Evolutionary conservation across 2,329 filamentous ascomycete genomes (phyloP).

Genomic region (Pestalotiopsis sp.): DNA sequence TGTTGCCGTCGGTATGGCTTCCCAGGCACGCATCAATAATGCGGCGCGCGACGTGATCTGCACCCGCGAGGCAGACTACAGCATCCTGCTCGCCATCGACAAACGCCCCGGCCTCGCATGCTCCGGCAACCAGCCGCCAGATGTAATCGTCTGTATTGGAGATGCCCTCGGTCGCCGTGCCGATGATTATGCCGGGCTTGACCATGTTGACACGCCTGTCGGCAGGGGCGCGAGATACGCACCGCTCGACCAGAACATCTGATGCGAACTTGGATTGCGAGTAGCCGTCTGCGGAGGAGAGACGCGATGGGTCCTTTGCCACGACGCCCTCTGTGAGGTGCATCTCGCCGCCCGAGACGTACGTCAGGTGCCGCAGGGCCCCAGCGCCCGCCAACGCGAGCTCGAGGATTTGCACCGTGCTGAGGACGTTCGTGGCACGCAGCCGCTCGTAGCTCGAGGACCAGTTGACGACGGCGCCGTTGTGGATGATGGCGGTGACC

Average conservation of each 20-base stretch:
- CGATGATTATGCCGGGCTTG: slow-evolving; percentile 4
- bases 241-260: not conserved
- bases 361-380: not conserved
- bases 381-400: slow-evolving; percentile 21
- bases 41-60: not conserved
- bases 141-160: slow-evolving; percentile 8
- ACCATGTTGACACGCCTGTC: not conserved
- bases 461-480: slow-evolving; percentile 43
- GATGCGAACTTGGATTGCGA: slow-evolving; percentile 9
- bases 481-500: slow-evolving; percentile 51
- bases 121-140: slow-evolving; percentile 1
- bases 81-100: slow-evolving; percentile 3
- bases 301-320: not conserved
- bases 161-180: slow-evolving; percentile 1
- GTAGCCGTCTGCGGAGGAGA: not conserved
- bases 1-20: not conserved
- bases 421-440: slow-evolving; percentile 32
- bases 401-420: slow-evolving; percentile 34
- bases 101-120: not conserved
- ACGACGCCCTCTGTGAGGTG: not conserved
- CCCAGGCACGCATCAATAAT: slow-evolving; percentile 2
- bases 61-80: slow-evolving; percentile 1
- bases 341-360: not conserved
- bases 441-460: slow-evolving; percentile 38
- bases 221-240: not conserved